A percentile compares a stretch with the other conserved stretches of the same genome.
Conservation (phyloP, 805 yeast species). For the Debaryomyces maramus region DNA sequence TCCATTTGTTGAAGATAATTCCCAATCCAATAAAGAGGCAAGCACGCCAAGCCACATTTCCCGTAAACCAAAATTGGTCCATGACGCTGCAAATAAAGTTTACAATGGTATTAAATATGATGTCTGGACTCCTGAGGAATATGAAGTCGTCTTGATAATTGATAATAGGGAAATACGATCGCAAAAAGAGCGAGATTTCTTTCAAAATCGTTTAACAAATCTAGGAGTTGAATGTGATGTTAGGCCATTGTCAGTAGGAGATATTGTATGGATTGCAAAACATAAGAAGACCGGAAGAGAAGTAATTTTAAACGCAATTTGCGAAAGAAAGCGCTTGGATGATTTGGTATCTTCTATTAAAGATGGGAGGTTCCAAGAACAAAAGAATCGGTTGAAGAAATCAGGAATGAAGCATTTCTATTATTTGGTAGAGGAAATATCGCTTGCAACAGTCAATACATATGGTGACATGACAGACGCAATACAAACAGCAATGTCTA, state of each 20-base stretch:
- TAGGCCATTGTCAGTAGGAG: constrained; percentile 75
- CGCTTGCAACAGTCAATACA: constrained; percentile 39
- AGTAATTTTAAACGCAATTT: constrained; percentile 75
- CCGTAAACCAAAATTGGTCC: constrained; percentile 12
- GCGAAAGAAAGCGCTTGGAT: constrained; percentile 87
- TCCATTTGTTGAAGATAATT: not conserved
- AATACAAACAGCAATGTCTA: constrained; percentile 73
- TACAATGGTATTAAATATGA: constrained; percentile 34
- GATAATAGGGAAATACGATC: constrained; percentile 86
- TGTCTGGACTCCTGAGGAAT: constrained; percentile 64
- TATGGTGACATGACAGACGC: constrained; percentile 56
- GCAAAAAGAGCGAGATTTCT: constrained; percentile 65
- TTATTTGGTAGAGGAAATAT: constrained; percentile 79
- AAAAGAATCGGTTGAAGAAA: constrained; percentile 70
- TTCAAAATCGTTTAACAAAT: constrained; percentile 51
- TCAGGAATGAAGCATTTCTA: constrained; percentile 67
- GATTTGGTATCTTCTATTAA: constrained; percentile 79
- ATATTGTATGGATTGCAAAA: constrained; percentile 84
- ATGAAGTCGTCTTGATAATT: constrained; percentile 58
- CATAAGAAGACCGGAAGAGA: constrained; percentile 56
- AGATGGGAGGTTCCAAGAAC: constrained; percentile 90
- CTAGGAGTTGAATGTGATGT: constrained; percentile 53
- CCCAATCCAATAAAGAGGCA: not conserved
- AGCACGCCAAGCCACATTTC: not conserved
- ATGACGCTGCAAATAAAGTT: constrained; percentile 23